phyloP scores from a whole-genome alignment of 2,329 filamentous ascomycete species.

The Colletotrichum theobromicola region DNA sequence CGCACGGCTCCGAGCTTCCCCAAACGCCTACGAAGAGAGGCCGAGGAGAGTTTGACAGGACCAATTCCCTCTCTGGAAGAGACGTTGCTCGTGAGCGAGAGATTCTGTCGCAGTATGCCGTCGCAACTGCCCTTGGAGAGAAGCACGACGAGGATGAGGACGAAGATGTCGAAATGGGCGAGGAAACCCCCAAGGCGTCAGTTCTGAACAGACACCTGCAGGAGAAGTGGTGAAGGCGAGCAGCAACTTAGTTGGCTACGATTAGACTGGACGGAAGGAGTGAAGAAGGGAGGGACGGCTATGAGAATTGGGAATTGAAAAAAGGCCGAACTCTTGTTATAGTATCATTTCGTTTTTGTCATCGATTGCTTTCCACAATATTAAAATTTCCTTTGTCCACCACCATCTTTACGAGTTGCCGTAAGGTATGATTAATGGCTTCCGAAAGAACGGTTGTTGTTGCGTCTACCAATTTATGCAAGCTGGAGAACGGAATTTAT shows the following conservation, averaged over 20 bases:
- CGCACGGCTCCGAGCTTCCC: background rate
- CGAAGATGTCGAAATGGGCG: background rate
- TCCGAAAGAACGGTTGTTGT: background rate
- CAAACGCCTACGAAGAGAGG: conserved; percentile 9
- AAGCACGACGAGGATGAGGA: background rate
- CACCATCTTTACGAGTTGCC: background rate
- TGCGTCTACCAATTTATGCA: background rate
- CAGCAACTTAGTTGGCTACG: background rate
- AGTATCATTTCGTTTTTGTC: background rate
- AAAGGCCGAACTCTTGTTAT: background rate
- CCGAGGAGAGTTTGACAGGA: conserved; percentile 11
- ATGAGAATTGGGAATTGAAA: background rate
- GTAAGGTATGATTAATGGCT: background rate
- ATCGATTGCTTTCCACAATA: background rate
- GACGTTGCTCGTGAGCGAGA: conserved; percentile 18
- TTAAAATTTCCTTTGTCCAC: background rate
- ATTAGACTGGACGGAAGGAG: background rate
- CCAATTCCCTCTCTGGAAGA: conserved; percentile 8
- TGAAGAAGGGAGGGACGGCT: background rate
- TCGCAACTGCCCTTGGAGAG: background rate
- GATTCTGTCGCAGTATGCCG: background rate
- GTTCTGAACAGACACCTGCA: conserved; percentile 12
- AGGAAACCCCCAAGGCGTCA: conserved; percentile 15
- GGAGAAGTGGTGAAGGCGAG: background rate
- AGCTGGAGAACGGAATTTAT: background rate